Percentiles rank a stretch among this genome's conserved stretches.
Conservation (phyloP, 768 basidiomycete genomes). For the Steccherinum ochraceum region DNA sequence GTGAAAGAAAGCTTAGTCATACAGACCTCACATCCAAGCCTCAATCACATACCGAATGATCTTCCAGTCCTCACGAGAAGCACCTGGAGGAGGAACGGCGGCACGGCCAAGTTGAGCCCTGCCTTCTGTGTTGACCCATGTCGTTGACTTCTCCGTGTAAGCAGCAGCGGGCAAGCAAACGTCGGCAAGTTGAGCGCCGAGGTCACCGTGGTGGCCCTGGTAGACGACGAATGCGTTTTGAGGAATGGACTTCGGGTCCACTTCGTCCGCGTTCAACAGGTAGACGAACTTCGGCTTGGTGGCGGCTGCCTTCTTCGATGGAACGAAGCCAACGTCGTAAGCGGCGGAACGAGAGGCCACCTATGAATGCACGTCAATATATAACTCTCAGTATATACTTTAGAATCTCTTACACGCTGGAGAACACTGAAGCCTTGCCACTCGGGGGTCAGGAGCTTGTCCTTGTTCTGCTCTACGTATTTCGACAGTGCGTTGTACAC, state of each 20-base stretch:
- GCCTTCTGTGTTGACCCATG: slow-evolving; percentile 98
- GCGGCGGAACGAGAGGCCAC: slow-evolving; percentile 89
- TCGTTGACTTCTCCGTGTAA: slow-evolving; percentile 87
- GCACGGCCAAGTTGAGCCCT: slow-evolving; percentile 84
- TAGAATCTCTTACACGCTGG: slow-evolving; percentile 68
- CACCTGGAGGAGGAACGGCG: slow-evolving; percentile 93
- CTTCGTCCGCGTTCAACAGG: slow-evolving; percentile 92
- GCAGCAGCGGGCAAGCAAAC: slow-evolving; percentile 90
- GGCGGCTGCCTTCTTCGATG: slow-evolving; percentile 68
- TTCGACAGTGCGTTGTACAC: slow-evolving; percentile 73
- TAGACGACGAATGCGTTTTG: slow-evolving; percentile 94
- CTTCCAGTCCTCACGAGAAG: slow-evolving; percentile 96
- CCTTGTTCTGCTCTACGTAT: slow-evolving; percentile 75
- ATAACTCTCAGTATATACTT: neutral
- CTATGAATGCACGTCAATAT: slow-evolving; percentile 39
- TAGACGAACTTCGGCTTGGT: slow-evolving; percentile 92
- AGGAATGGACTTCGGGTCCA: slow-evolving; percentile 85
- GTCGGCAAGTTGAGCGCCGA: slow-evolving; percentile 95
- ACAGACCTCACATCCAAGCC: neutral
- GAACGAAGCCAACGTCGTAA: slow-evolving; percentile 91
- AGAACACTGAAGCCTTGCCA: slow-evolving; percentile 96
- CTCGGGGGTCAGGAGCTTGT: slow-evolving; percentile 70
- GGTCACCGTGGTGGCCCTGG: slow-evolving; percentile 97
- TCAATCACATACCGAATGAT: slow-evolving; percentile 64
- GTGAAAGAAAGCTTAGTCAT: slow-evolving; percentile 1